Base-by-base conservation (phyloP, 1,139 yeast species). In the Hemisphaericaspora lyxosophila region DNA sequence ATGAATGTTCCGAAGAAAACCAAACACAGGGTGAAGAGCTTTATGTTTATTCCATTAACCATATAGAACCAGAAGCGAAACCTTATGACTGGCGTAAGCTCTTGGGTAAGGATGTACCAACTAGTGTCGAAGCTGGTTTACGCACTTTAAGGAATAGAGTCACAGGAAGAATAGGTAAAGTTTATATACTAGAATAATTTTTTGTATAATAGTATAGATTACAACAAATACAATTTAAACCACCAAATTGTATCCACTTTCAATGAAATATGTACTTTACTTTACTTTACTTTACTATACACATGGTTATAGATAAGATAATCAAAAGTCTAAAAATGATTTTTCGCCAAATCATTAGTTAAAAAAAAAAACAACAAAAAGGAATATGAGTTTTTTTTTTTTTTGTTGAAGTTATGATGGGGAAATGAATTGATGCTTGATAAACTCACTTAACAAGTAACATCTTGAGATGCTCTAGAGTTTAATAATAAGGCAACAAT, bases 401-500 rank as follows among this genome's bases (percentile, higher is more conserved):
- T 20, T 7, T 26, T 13, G 9, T 12, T n/a, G 9, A n/a, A n/a
- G n/a, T n/a, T 26, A 7, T 12, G 14, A 26, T n/a, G n/a, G n/a
- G n/a, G 14, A 26, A 26, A 26, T 26, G 28, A 13, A 13, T 14
- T 13, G 5, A 27, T 27, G 30, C 30, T 15, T 6, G 15, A 27
- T 27, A 8, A 16, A 13, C 18, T 12, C 27, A 42, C 46, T 71
- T 81, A 86, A 75, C 96, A 88, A 54, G 70, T 60, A 51, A 86
- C 94, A 69, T 85, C 95, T 73, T 86, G 95, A 49, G 86, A 83
- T 54, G 97, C 97, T 78, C 95, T 87, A 49, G 98, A 90, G 82
- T 92, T 92, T 73, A 92, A 81, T 64, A 92, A 80, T 62, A 92
- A 80, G 47, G 98, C 98, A 49, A 92, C 97, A 80, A 92, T 87